Evolutionary conservation across 2,329 filamentous ascomycete genomes (phyloP).

Genomic region (Fragosphaeria purpurea): DNA sequence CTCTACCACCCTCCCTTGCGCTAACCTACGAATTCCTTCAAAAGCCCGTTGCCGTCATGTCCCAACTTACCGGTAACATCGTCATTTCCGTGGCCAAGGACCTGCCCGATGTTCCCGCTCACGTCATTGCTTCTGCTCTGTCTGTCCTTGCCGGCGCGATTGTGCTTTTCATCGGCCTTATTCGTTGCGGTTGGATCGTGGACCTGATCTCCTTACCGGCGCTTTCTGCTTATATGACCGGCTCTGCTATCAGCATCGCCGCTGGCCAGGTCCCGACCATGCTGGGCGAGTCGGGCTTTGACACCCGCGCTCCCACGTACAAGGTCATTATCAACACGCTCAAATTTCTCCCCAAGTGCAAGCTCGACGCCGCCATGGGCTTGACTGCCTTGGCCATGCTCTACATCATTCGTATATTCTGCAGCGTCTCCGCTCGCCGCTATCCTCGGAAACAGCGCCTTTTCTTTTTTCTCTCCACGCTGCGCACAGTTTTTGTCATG

Average conservation of each 20-base stretch:
- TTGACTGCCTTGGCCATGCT: constrained; percentile 71
- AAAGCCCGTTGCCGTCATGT: constrained; percentile 75
- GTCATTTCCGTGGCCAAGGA: constrained; percentile 51
- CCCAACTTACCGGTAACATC: constrained; percentile 76
- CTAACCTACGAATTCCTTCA: background rate
- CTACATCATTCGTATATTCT: constrained; percentile 61
- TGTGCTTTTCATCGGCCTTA: constrained; percentile 66
- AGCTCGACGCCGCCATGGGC: constrained; percentile 78
- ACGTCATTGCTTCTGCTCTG: constrained; percentile 68
- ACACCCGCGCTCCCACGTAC: constrained; percentile 61
- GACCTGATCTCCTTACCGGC: constrained; percentile 86
- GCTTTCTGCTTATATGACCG: constrained; percentile 94
- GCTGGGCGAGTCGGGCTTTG: constrained; percentile 65
- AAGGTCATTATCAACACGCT: constrained; percentile 73
- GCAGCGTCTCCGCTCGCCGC: constrained; percentile 57
- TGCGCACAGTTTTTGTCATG: constrained; percentile 86
- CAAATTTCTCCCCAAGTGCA: constrained; percentile 55
- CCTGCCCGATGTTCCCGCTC: constrained; percentile 46
- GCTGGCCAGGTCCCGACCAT: constrained; percentile 73
- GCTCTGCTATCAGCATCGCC: constrained; percentile 81
- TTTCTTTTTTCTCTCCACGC: constrained; percentile 83
- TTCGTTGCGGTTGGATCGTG: constrained; percentile 79
- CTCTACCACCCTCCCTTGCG: background rate
- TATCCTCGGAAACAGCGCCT: constrained; percentile 59
- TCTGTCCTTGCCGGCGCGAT: constrained; percentile 70